Percentiles rank a stretch among this genome's conserved stretches.
phyloP scores from a whole-genome alignment of 2,329 filamentous ascomycete genomes.

The Teratosphaeria nubilosa region DNA sequence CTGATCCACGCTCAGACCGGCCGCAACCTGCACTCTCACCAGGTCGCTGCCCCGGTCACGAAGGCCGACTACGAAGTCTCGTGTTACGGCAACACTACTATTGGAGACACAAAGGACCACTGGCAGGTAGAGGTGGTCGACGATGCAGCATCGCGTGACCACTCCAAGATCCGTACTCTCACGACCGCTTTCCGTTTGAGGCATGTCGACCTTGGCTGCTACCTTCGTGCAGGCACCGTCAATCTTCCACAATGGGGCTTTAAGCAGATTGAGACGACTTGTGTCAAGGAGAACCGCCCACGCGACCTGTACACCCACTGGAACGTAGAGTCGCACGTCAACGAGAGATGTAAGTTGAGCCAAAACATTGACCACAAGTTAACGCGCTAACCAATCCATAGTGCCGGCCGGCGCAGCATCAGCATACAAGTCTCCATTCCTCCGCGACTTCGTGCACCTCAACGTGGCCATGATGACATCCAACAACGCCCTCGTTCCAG shows the following conservation, averaged over 20 bases:
- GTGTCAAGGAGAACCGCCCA: slow-evolving; percentile 84
- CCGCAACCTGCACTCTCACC: slow-evolving; percentile 91
- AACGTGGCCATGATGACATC: slow-evolving; percentile 99
- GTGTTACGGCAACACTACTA: slow-evolving; percentile 85
- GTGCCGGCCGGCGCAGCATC: slow-evolving; percentile 82
- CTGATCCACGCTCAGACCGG: slow-evolving; percentile 92
- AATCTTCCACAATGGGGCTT: slow-evolving; percentile 99
- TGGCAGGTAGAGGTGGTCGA: slow-evolving; percentile 88
- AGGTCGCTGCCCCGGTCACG: slow-evolving; percentile 76
- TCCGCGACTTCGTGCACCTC: slow-evolving; percentile 93
- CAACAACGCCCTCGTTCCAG: slow-evolving; percentile 94
- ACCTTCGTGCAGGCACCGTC: slow-evolving; percentile 86
- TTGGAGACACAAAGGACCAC: slow-evolving; percentile 96
- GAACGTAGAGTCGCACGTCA: slow-evolving; percentile 94
- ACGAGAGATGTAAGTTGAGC: slow-evolving; percentile 69
- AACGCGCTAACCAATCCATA: slow-evolving; percentile 46
- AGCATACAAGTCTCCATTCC: slow-evolving; percentile 91
- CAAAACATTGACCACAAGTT: neutral
- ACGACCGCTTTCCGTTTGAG: slow-evolving; percentile 86
- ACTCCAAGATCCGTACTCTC: slow-evolving; percentile 75
- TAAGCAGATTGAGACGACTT: slow-evolving; percentile 98
- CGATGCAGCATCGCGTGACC: slow-evolving; percentile 78
- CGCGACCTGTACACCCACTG: slow-evolving; percentile 93
- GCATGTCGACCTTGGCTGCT: slow-evolving; percentile 76
- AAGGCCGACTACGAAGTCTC: slow-evolving; percentile 91